A percentile compares a stretch with the other conserved stretches of the same genome.
Evolutionary conservation across 495 filamentous ascomycete genomes (phyloP).

Genomic region (Hypomontagnella submonticulosa): DNA sequence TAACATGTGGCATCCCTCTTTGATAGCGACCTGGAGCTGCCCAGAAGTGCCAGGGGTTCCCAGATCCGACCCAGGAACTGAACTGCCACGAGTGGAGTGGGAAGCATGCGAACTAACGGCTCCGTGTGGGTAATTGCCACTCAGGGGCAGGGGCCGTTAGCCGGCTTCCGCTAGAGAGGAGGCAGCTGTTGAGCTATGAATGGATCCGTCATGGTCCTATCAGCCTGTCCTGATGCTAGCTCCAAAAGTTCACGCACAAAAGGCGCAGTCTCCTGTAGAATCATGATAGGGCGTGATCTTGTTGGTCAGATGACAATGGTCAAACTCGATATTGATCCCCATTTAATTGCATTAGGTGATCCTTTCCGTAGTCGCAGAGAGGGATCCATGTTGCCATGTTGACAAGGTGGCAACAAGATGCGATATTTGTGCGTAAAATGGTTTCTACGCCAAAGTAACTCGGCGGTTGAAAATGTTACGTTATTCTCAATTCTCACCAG

Average conservation of each 20-base stretch:
- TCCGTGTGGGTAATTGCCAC: conserved; percentile 26
- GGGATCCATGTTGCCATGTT: conserved; percentile 7
- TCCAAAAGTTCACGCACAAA: conserved; percentile 45
- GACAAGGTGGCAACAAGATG: conserved; percentile 25
- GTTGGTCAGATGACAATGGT: conserved; percentile 27
- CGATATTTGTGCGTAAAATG: conserved; percentile 37
- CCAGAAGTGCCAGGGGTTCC: conserved; percentile 21
- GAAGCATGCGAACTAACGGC: conserved; percentile 27
- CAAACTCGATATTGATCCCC: conserved; percentile 11
- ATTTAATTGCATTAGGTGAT: conserved; percentile 26
- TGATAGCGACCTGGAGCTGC: not conserved
- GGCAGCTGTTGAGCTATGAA: no score
- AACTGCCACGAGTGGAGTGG: not conserved
- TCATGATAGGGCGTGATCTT: conserved; percentile 18
- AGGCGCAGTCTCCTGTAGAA: conserved; percentile 30
- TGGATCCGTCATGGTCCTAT: no score
- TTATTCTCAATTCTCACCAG: conserved; percentile 22
- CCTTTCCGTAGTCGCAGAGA: conserved; percentile 23
- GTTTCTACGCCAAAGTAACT: conserved; percentile 1
- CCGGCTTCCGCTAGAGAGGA: conserved; percentile 21
- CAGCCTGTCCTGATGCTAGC: conserved; percentile 10
- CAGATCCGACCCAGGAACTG: conserved; percentile 29
- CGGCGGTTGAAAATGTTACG: conserved; percentile 34
- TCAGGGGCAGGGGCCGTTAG: conserved; percentile 14
- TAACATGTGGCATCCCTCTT: conserved; percentile 18